phyloP scores from a whole-genome alignment of 345 rosid genomes.

The Bretschneidera sinensis region DNA sequence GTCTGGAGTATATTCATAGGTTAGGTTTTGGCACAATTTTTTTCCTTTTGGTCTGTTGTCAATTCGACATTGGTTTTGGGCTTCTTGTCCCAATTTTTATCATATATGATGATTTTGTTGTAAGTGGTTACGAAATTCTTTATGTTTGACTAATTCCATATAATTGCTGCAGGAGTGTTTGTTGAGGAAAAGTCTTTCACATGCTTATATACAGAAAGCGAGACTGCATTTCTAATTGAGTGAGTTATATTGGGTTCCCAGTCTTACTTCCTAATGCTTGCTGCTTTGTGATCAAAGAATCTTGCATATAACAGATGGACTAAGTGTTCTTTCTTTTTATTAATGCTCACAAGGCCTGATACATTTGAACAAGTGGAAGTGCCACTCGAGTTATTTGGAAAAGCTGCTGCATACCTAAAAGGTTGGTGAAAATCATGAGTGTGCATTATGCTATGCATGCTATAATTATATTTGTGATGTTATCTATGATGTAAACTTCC shows the following conservation, averaged over 20 bases:
- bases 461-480: too few relatives aligned
- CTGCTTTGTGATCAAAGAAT: not conserved
- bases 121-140: not conserved
- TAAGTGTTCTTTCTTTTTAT: conserved; percentile 2
- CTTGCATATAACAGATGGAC: not conserved
- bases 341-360: conserved; percentile 45
- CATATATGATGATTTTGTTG: not conserved
- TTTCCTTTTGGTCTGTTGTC: not conserved
- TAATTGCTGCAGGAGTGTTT: conserved; percentile 57
- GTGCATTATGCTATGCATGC: not conserved
- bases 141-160: conserved; percentile 4
- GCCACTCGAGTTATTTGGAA: conserved; percentile 68
- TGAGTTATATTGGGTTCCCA: conserved; percentile 32
- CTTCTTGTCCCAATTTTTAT: not conserved
- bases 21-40: too few relatives aligned
- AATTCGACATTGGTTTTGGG: not conserved
- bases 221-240: conserved; percentile 74
- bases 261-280: not conserved
- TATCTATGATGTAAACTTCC: not conserved
- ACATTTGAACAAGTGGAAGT: conserved; percentile 88
- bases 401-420: conserved; percentile 64
- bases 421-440: conserved; percentile 36
- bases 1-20: too few relatives aligned
- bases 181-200: conserved; percentile 79
- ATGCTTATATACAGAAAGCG: conserved; percentile 66